Evolutionary conservation across 2,329 filamentous ascomycete genomes (phyloP), one percentile per base, ranked within the genome.

Genomic region (Talaromyces sp.): DNA sequence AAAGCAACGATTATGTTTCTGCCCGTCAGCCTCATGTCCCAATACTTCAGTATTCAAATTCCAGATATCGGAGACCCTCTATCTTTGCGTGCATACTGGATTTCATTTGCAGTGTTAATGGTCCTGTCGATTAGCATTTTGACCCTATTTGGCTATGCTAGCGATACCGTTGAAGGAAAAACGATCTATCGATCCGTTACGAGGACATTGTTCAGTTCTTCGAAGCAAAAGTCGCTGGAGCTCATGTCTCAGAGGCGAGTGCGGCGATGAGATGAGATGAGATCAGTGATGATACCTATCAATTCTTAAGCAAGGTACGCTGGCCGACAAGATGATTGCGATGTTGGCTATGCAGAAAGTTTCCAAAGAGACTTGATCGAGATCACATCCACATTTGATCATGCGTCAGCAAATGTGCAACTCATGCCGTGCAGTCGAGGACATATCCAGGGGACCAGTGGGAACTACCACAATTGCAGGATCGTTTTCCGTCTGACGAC

Each of bases 1-100:
- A 92, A 93, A 74, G 86, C 90, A 5, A 91, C 88, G 13, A 90
- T 92, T 47, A 81, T 92, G 61, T 93, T 93, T 78, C 82, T 92
- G 64, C 90, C 90, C 0, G 88, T 92, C 67, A 89, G 85, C 69
- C 83, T 92, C 58, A 88, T 92, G 86, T 91, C 89, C 3, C 86
- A 82, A 36, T 93, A 92, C 76, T 93, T 92, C 74, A 88, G 87
- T 5, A 84, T 89, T 1, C 84, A 91, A 73, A 85, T 92, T 59
- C 76, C 80, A 7, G 83, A 85, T 3, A 78, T 88, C 10, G 81
- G 85, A 58, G 74, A 75, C 7, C 76, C 79, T n/a, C 92, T 90
- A 76, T 86, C 85, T 0, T 77, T 83, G 15, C 82, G 76, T 64
- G 84, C 86, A 51, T 93, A 91, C 74, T 92, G 90, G 90, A 80